Evolutionary conservation across 352 stramenopile genomes (phyloP).

Genomic region (Pythium biforme): DNA sequence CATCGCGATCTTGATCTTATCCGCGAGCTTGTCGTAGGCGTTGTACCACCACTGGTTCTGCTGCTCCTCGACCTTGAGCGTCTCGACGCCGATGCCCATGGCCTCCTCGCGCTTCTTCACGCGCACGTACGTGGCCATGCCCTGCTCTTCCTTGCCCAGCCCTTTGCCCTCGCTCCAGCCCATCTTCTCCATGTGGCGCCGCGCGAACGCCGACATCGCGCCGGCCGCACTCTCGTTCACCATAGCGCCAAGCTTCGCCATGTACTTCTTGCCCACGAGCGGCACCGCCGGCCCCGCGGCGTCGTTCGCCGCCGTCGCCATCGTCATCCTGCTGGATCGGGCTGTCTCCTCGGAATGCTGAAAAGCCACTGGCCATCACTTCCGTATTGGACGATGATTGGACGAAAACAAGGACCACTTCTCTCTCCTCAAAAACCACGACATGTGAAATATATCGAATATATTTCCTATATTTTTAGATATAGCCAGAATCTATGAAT

Average conservation of each 20-base stretch:
- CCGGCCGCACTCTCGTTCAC: slow-evolving; percentile 71
- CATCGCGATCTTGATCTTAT: slow-evolving; percentile 83
- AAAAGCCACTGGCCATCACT: slow-evolving; percentile 28
- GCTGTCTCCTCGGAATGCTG: slow-evolving; percentile 2
- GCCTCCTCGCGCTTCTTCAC: slow-evolving; percentile 94
- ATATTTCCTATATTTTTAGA: slow-evolving; percentile 10
- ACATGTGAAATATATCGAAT: background rate
- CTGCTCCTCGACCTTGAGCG: slow-evolving; percentile 60
- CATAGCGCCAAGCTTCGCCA: slow-evolving; percentile 74
- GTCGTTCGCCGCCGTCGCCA: slow-evolving; percentile 5
- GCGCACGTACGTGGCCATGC: slow-evolving; percentile 91
- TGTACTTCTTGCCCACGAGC: slow-evolving; percentile 84
- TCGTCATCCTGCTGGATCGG: slow-evolving; percentile 5
- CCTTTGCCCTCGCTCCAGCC: slow-evolving; percentile 95
- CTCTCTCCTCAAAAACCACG: background rate
- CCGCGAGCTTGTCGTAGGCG: slow-evolving; percentile 82
- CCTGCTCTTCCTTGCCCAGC: slow-evolving; percentile 94
- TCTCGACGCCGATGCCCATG: slow-evolving; percentile 88
- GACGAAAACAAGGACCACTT: background rate
- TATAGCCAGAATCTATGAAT: background rate
- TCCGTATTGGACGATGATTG: background rate
- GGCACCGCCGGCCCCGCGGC: slow-evolving; percentile 35
- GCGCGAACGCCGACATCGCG: slow-evolving; percentile 74
- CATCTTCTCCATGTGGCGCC: slow-evolving; percentile 93
- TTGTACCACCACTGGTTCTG: slow-evolving; percentile 89